A percentile compares a stretch with the other conserved stretches of the same genome.
Evolutionary conservation across 176 grass and related monocot genomes (phyloP).

Genomic region (Olyra latifolia): DNA sequence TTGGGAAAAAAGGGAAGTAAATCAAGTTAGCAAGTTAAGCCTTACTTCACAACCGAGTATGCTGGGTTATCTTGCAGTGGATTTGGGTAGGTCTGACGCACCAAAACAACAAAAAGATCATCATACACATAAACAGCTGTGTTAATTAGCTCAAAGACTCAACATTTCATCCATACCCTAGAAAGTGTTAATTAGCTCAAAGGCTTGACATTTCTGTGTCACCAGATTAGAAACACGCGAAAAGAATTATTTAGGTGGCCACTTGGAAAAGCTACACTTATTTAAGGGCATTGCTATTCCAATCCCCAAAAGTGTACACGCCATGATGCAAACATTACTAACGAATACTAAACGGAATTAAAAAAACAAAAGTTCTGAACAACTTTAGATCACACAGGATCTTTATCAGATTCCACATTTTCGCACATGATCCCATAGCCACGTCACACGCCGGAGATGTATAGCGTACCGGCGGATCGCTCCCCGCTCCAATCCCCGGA

Average conservation of each 20-base stretch:
- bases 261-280: not conserved
- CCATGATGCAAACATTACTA: not conserved
- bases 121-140: not conserved
- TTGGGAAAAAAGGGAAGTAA: not conserved
- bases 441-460: not conserved
- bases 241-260: not conserved
- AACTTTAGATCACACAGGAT: slow-evolving; percentile 24
- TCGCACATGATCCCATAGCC: not conserved
- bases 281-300: not conserved
- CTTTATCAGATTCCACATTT: slow-evolving; percentile 14
- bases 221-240: not conserved
- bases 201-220: not conserved
- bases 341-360: not conserved
- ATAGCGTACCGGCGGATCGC: not conserved
- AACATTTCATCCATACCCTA: not conserved
- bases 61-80: slow-evolving; percentile 92
- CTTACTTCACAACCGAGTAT: slow-evolving; percentile 97
- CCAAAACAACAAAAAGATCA: slow-evolving; percentile 6
- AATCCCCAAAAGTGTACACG: slow-evolving; percentile 3
- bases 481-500: not conserved
- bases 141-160: not conserved
- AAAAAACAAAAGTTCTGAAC: not conserved
- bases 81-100: slow-evolving; percentile 77
- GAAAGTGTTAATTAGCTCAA: not conserved
- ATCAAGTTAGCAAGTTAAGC: not conserved